Conservation (phyloP, 2,329 filamentous ascomycete species). For the Monosporascus sp. region DNA sequence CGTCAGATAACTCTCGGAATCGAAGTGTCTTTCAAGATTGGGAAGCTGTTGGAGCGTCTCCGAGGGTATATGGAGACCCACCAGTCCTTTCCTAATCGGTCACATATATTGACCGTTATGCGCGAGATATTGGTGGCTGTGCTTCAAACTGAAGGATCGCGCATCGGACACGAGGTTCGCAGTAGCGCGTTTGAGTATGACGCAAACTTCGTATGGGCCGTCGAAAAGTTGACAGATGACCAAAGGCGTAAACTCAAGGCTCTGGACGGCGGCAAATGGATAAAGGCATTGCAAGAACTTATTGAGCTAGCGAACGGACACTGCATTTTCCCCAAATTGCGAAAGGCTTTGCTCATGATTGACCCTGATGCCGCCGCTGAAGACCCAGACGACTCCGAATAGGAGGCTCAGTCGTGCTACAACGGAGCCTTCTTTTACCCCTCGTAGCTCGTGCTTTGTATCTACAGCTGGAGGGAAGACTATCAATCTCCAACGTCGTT, state of each 20-base stretch:
- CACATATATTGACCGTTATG: constrained; percentile 5
- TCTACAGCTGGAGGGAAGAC: no score
- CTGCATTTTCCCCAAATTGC: background rate
- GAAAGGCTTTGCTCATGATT: background rate
- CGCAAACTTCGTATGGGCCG: background rate
- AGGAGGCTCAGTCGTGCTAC: no score
- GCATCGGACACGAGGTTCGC: constrained; percentile 2
- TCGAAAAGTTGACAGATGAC: background rate
- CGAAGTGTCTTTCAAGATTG: constrained; percentile 1
- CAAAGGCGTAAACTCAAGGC: constrained; percentile 1
- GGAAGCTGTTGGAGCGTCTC: background rate
- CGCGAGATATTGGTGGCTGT: constrained; percentile 3
- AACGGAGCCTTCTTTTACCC: no score
- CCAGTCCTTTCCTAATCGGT: constrained; percentile 1
- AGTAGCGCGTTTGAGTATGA: constrained; percentile 1
- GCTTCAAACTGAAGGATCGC: constrained; percentile 2
- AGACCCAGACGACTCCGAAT: no score
- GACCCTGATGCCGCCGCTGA: background rate
- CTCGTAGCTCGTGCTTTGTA: no score
- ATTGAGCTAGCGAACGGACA: background rate
- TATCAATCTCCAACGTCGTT: no score
- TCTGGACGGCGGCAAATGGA: constrained; percentile 2
- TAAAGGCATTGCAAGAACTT: background rate
- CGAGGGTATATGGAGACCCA: constrained; percentile 1
- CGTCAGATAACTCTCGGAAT: background rate